A percentile compares a stretch with the other conserved stretches of the same genome.
phyloP scores from a whole-genome alignment of 2,329 filamentous ascomycete species.

The Microdochium nivale region DNA sequence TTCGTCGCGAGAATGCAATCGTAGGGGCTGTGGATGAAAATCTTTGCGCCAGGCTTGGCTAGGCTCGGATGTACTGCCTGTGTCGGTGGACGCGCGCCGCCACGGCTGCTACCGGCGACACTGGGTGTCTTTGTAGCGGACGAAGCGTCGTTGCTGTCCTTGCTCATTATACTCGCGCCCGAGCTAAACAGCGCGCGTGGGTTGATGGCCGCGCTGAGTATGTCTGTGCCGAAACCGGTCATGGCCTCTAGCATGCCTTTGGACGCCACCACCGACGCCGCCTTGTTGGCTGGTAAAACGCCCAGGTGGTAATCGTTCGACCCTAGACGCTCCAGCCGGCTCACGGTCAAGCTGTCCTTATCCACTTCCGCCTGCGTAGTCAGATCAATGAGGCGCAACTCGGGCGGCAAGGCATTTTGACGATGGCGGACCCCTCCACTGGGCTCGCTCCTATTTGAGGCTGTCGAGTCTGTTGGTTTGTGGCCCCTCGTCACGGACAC shows the following conservation, averaged over 20 bases:
- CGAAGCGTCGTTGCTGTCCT: constrained; percentile 49
- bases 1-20: constrained; percentile 92
- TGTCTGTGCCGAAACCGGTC: constrained; percentile 61
- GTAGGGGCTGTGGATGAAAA: constrained; percentile 94
- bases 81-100: constrained; percentile 12
- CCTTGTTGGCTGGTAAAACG: constrained; percentile 65
- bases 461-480: constrained; percentile 32
- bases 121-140: constrained; percentile 39
- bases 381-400: constrained; percentile 85
- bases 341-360: constrained; percentile 77
- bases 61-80: constrained; percentile 43
- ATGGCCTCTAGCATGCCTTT: constrained; percentile 70
- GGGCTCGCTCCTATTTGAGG: constrained; percentile 47
- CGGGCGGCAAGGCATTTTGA: constrained; percentile 74
- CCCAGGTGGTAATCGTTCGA: constrained; percentile 89
- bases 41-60: constrained; percentile 51
- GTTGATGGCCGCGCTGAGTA: constrained; percentile 88
- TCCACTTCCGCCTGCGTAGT: constrained; percentile 79
- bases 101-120: constrained; percentile 23
- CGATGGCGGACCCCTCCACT: constrained; percentile 60
- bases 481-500: constrained; percentile 28
- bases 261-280: constrained; percentile 53
- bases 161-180: constrained; percentile 64
- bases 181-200: constrained; percentile 83
- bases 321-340: constrained; percentile 76